Base-by-base conservation (phyloP, 2,329 filamentous ascomycete species). In the Colletotrichum australisinense region DNA sequence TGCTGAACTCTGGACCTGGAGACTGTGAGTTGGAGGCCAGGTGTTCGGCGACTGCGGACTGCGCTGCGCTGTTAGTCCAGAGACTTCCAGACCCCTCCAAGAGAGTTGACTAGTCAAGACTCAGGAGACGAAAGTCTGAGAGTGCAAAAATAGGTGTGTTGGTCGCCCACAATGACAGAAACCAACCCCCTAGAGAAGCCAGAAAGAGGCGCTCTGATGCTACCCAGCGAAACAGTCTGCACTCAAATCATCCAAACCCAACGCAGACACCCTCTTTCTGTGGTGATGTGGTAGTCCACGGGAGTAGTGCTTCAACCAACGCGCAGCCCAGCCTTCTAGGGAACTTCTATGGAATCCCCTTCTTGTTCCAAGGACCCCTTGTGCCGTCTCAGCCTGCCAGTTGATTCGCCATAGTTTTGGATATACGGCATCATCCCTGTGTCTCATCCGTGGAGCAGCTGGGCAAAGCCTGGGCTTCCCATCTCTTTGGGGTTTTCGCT, bases 381-480 rank as follows among this genome's bases (percentile, higher is more conserved):
- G 67, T 60, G 56, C 46, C 60, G 67, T 64, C 67, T 73, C 70
- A 57, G 55, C 56, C 35, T 38, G 19, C 55, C 55, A 49, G 55
- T 70, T 70, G 70, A 73, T 73, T 73, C 70, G 70, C 67, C 70
- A 73, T 73, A 52, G 70, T 73, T 73, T 73, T 65, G 70, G 14
- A 70, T 70, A 46, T 42, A 62, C 60, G 22, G 55, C 67, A 70
- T 56, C 24, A 65, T 65, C 70, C 70, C 58, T 73, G 70, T 22
- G 32, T 65, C 49, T 63, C 22, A 28, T 42, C 55, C 55, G 46
- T 56, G 6, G 32, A 42, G 32, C 19, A 52, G 70, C 35, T 42
- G 30, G 30, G 26, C n/a, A n/a, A n/a, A n/a, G n/a, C n/a, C 32
- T 35, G 32, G 35, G 35, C 35, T 42, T 16, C 3, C 35, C 35